Evolutionary conservation across 2,329 filamentous ascomycete genomes (phyloP).

Genomic region (Verticillium nubilum): DNA sequence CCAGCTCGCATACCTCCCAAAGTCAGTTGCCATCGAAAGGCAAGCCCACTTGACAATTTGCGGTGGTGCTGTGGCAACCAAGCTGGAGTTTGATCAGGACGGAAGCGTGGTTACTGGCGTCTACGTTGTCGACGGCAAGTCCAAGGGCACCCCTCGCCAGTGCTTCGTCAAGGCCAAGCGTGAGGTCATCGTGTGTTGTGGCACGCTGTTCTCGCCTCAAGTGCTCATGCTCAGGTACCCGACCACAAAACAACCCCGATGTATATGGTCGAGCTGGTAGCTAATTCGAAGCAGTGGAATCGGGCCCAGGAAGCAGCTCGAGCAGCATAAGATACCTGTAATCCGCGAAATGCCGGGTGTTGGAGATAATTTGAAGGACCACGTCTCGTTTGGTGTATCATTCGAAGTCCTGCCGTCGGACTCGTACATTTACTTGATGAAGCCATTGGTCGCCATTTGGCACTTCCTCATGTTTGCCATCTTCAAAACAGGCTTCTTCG

Average conservation of each 20-base stretch:
- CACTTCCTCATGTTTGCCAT: slow-evolving; percentile 22
- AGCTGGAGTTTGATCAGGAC: slow-evolving; percentile 16
- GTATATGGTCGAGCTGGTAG: neutral
- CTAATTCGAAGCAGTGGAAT: slow-evolving; percentile 19
- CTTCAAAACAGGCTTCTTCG: slow-evolving; percentile 19
- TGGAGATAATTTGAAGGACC: slow-evolving; percentile 20
- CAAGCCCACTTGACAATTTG: slow-evolving; percentile 20
- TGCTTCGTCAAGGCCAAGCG: slow-evolving; percentile 17
- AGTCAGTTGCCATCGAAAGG: slow-evolving; percentile 13
- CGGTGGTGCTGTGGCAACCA: slow-evolving; percentile 20
- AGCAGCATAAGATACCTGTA: slow-evolving; percentile 14
- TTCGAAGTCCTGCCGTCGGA: slow-evolving; percentile 18
- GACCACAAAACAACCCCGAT: too few relatives aligned
- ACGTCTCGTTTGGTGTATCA: slow-evolving; percentile 19
- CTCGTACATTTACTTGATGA: slow-evolving; percentile 15
- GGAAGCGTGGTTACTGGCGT: slow-evolving; percentile 17
- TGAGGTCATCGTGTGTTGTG: slow-evolving; percentile 24
- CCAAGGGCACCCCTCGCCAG: slow-evolving; percentile 4
- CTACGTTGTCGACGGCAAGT: slow-evolving; percentile 10
- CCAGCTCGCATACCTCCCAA: slow-evolving; percentile 20
- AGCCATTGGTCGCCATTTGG: slow-evolving; percentile 18
- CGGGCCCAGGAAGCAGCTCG: slow-evolving; percentile 16
- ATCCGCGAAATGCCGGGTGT: slow-evolving; percentile 19
- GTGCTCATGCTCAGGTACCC: slow-evolving; percentile 20
- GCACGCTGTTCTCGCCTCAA: slow-evolving; percentile 22